These are phyloP conservation scores for Murraya koenigii DNA, from an alignment of 345 rosid species.

Conservation along the genomic window DNA sequence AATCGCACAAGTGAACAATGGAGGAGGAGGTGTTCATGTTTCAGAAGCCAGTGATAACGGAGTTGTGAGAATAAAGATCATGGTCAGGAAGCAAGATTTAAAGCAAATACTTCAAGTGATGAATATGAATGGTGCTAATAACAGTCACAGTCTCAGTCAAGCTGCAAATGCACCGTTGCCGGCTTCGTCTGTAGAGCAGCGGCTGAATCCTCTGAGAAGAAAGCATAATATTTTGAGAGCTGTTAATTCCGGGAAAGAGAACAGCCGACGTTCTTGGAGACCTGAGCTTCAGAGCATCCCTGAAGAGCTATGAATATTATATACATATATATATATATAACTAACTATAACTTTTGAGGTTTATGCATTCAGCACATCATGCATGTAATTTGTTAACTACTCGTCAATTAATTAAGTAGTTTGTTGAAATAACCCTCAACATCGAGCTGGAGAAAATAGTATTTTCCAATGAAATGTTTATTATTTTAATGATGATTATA, in stretches of 20 bases:
- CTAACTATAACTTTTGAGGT: neutral
- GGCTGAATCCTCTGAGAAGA: constrained; percentile 20
- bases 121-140: constrained; percentile 17
- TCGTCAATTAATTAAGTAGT: neutral
- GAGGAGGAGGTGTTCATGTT: constrained; percentile 7
- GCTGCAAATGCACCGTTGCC: neutral
- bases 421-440: too few species aligned
- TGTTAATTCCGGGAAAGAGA: constrained; percentile 6
- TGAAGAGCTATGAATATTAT: constrained; percentile 23
- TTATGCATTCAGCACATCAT: neutral
- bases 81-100: constrained; percentile 47
- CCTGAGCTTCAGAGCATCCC: constrained; percentile 45
- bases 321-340: too few species aligned
- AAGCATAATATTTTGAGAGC: constrained; percentile 11
- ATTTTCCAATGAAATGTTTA: too few species aligned
- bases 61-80: constrained; percentile 38
- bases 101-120: constrained; percentile 35
- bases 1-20: constrained; percentile 18
- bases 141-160: neutral
- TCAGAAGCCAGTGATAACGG: constrained; percentile 30
- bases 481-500: too few species aligned
- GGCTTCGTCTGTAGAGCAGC: constrained; percentile 28
- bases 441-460: too few species aligned
- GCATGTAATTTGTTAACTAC: neutral
- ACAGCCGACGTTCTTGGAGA: constrained; percentile 25